Evolutionary conservation across 225 moss, liverwort and hornwort species (phyloP).

Genomic region (Ulota crispa): DNA sequence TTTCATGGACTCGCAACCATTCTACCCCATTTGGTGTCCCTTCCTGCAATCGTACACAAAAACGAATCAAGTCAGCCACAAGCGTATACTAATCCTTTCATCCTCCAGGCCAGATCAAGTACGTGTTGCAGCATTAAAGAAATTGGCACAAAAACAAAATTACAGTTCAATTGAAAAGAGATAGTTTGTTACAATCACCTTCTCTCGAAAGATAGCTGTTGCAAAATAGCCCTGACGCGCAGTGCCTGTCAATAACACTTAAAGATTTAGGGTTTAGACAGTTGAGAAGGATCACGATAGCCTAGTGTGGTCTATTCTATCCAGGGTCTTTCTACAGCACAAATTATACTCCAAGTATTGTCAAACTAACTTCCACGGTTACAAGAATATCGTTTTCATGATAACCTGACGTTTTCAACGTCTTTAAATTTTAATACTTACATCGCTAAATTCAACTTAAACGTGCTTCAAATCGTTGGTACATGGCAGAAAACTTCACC

Average conservation of each 20-base stretch:
- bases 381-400: neutral
- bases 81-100: neutral
- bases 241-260: slow-evolving; percentile 31
- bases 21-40: slow-evolving; percentile 64
- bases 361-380: neutral
- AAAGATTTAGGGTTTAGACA: neutral
- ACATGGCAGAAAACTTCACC: neutral
- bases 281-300: neutral
- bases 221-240: slow-evolving; percentile 60
- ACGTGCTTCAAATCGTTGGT: neutral
- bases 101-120: neutral
- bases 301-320: neutral
- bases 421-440: neutral
- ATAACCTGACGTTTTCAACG: neutral
- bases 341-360: neutral
- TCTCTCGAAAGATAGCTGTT: slow-evolving; percentile 57
- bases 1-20: slow-evolving; percentile 70
- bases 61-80: neutral
- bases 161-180: neutral
- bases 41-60: slow-evolving; percentile 33
- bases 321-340: neutral
- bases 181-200: slow-evolving; percentile 32
- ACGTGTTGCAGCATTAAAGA: neutral
- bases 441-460: neutral
- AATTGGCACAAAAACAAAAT: neutral